Percentiles rank a stretch among this genome's conserved stretches.
Conservation (phyloP, 23 red algal species). For the Gracilariopsis chorda region DNA sequence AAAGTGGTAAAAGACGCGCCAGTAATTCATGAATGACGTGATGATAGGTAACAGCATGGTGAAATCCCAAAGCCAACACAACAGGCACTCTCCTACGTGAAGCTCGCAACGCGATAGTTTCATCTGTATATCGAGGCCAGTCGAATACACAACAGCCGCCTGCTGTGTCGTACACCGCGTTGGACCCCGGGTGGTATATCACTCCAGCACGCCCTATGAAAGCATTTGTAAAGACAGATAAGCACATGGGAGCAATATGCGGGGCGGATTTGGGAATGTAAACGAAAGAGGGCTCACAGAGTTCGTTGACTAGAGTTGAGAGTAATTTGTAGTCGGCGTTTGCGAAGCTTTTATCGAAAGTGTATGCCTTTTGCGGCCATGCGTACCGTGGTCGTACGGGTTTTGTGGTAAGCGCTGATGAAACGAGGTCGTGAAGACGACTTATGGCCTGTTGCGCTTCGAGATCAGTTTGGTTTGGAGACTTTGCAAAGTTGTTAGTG, state of each 20-base stretch:
- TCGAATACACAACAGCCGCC: slow-evolving; percentile 49
- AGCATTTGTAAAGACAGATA: slow-evolving; percentile 14
- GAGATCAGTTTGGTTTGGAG: neutral
- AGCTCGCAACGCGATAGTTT: neutral
- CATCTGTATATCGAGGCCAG: slow-evolving; percentile 19
- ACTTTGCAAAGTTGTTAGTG: neutral
- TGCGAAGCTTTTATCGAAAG: neutral
- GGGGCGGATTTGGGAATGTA: neutral
- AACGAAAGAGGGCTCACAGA: neutral
- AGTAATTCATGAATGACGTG: slow-evolving; percentile 46
- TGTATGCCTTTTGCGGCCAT: slow-evolving; percentile 1
- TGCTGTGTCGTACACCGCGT: slow-evolving; percentile 10
- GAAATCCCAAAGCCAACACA: slow-evolving; percentile 30
- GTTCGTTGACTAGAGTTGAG: neutral
- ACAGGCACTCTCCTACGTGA: neutral
- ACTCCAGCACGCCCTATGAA: slow-evolving; percentile 2
- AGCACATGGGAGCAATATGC: neutral
- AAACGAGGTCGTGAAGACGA: neutral
- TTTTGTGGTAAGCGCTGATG: neutral
- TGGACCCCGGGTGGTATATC: slow-evolving; percentile 3
- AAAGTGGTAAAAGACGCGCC: slow-evolving; percentile 10
- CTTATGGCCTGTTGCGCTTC: neutral
- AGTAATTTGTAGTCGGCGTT: neutral
- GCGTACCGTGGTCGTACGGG: neutral
- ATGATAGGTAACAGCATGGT: slow-evolving; percentile 49